These are phyloP conservation scores for Petunia secreta DNA, from an alignment of 257 asterid species.

Conservation along the genomic window DNA sequence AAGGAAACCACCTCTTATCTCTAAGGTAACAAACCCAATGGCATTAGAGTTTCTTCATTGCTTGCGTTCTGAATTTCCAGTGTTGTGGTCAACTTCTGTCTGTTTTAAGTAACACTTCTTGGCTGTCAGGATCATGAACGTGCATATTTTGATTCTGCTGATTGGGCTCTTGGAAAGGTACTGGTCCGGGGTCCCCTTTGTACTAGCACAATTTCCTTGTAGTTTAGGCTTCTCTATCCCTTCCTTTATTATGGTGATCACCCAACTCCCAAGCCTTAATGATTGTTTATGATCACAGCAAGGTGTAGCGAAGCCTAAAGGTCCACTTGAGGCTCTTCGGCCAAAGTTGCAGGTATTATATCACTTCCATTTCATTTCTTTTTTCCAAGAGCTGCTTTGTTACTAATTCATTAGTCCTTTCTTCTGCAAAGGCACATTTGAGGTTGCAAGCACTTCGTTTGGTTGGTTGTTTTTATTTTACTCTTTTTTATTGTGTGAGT, in stretches of 20 bases:
- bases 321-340: no score
- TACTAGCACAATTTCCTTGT: no score
- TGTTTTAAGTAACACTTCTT: background rate
- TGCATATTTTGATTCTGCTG: no score
- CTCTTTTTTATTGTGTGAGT: background rate
- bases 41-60: background rate
- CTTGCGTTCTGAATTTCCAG: background rate
- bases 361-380: background rate
- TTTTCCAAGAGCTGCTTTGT: background rate
- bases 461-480: background rate
- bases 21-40: background rate
- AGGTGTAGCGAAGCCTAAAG: no score
- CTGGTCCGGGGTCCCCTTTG: no score
- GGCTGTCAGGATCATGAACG: no score
- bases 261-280: no score
- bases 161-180: no score
- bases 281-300: no score
- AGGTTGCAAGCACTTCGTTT: background rate
- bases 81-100: background rate
- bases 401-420: background rate
- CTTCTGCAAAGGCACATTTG: background rate
- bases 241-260: background rate
- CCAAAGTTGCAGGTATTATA: background rate
- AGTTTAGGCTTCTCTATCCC: background rate
- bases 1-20: no score